Evolutionary conservation across 2,329 filamentous ascomycete species (phyloP), one percentile per base, ranked within the genome.

Genomic region (Endocalyx cinctus): DNA sequence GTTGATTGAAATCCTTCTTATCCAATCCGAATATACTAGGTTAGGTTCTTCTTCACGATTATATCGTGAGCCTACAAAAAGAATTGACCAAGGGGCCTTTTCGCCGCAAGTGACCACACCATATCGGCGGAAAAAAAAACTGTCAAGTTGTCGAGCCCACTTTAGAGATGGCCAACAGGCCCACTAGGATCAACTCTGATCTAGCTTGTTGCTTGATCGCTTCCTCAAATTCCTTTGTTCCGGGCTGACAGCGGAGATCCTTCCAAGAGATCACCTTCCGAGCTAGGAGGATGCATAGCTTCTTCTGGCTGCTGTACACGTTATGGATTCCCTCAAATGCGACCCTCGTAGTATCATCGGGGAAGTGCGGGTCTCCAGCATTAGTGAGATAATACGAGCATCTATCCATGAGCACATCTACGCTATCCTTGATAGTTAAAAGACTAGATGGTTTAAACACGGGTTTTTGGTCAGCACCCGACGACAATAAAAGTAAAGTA

Each of bases 341-440:
- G 0, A 55, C 53, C 10, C 61, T 59, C 20, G 66, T 67, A 1
- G 57, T 50, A 4, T 59, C 52, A 26, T 72, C 67, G 12, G 87
- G 62, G 8, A 59, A 50, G 33, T 67, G 59, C 1, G 70, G 60
- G 3, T 67, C 65, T 6, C 82, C 82, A 16, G 77, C 69, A 3
- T 67, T 60, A 14, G 66, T 66, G 10, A 81, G 64, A 32, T 77
- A 75, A 14, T 67, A 66, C 2, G 69, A 68, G 50, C 83, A 84
- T 33, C 81, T 67, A 2, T 67, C 63, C 2, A 89, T 71, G 1
- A 89, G 66, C 19, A 88, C 76, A 49, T 89, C 85, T 0, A 84
- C 83, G 0, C 84, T 84, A 1, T 84, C 84, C 55, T 90, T 88
- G 52, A 88, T 84, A n/a, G 80, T 84, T 27, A 88, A 60, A 0